These are phyloP conservation scores for Boletus sp. DNA, from an alignment of 1,284 basidiomycete species.

Conservation along the genomic window DNA sequence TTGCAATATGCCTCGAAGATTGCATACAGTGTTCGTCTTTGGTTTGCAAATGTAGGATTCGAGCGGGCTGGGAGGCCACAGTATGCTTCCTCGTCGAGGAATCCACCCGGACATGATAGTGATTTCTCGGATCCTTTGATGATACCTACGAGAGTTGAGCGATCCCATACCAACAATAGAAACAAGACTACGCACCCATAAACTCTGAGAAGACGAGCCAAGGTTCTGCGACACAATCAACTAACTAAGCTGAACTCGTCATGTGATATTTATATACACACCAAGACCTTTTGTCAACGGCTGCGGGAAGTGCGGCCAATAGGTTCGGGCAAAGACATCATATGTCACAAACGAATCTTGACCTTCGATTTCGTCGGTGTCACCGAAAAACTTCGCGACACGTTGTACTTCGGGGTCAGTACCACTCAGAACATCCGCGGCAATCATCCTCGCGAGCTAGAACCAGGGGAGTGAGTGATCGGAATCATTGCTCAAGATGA, in stretches of 20 bases:
- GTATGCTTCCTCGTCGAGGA: conserved; percentile 48
- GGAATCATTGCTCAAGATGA: neutral
- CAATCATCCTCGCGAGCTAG: conserved; percentile 16
- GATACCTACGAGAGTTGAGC: conserved; percentile 44
- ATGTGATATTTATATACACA: conserved; percentile 24
- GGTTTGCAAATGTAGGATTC: conserved; percentile 53
- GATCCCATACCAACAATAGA: neutral
- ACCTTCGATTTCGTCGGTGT: conserved; percentile 14
- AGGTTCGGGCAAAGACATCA: conserved; percentile 48
- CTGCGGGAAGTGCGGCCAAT: conserved; percentile 67
- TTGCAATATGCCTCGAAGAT: conserved; percentile 57
- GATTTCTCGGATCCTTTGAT: conserved; percentile 66
- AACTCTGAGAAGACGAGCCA: conserved; percentile 68
- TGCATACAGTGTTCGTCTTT: conserved; percentile 49
- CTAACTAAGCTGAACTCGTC: neutral
- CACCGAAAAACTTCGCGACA: conserved; percentile 16
- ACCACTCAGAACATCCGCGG: conserved; percentile 24
- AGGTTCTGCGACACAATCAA: conserved; percentile 43
- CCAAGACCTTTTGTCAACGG: conserved; percentile 54
- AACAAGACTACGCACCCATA: conserved; percentile 43
- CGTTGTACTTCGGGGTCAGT: conserved; percentile 7
- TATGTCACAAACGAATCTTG: conserved; percentile 43
- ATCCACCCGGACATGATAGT: conserved; percentile 34
- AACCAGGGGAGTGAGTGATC: conserved; percentile 2
- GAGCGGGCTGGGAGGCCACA: conserved; percentile 47